phyloP scores from a whole-genome alignment of 2,329 filamentous ascomycete genomes.

The Zarea fungicola region DNA sequence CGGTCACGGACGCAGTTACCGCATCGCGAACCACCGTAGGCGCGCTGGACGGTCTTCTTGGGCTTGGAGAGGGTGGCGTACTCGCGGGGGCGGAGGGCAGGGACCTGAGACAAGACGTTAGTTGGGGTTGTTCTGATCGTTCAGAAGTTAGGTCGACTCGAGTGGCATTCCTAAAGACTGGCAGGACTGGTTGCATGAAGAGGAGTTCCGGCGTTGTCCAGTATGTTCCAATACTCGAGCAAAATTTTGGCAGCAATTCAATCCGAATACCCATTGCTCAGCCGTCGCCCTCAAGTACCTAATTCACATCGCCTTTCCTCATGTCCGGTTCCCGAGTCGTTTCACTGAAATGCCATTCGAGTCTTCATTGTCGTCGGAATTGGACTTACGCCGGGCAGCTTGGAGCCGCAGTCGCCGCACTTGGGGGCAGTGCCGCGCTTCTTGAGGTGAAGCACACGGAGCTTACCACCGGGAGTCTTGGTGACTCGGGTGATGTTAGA shows the following conservation, averaged over 20 bases:
- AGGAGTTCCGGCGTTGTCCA: not conserved
- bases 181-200: not conserved
- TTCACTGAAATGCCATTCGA: conserved; percentile 5
- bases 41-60: conserved; percentile 98
- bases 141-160: not conserved
- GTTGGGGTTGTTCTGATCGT: not conserved
- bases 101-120: conserved; percentile 55
- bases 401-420: conserved; percentile 98
- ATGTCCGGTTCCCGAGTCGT: not conserved
- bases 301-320: not conserved
- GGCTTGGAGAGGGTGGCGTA: conserved; percentile 96
- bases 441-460: conserved; percentile 98
- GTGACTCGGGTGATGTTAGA: conserved; percentile 95
- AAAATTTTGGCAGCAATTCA: conserved; percentile 5
- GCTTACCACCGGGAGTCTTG: conserved; percentile 94
- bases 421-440: conserved; percentile 98
- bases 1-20: conserved; percentile 98
- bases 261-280: not conserved
- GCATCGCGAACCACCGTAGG: conserved; percentile 98
- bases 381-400: conserved; percentile 91
- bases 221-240: not conserved
- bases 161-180: conserved; percentile 10
- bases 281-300: no score
- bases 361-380: conserved; percentile 4
- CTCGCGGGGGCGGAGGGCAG: conserved; percentile 95